Evolutionary conservation across 2,329 filamentous ascomycete species (phyloP), one percentile per base, ranked within the genome.

Genomic region (Fusarium mundagurra): DNA sequence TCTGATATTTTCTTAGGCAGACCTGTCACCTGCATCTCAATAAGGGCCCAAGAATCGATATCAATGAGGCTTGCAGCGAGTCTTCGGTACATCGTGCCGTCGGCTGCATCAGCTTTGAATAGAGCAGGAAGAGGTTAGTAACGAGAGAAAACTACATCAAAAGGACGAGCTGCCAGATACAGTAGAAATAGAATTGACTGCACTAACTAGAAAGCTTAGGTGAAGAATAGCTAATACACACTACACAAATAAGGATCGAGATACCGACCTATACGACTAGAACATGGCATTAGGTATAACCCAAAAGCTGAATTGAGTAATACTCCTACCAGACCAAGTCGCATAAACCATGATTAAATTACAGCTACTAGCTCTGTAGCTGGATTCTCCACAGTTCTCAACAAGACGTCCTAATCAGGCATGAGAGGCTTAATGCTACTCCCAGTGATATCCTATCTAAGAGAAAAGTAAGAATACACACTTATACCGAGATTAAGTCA

Each of bases 271-370:
- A 45, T 14, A 14, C 12, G 4, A 27, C 5, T 14, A 8, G 8
- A 20, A 20, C 3, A 20, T 1, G 5, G 24, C 12, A 7, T 20
- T 2, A 45, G 24, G 17, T 14, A 8, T 13, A 27, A 13, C 8
- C 24, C 17, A 20, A 8, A 1, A 45, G 8, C 12, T 4, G 11
- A 20, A 0, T 27, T 2, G 4, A 20, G 8, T 20, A 27, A 13
- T 2, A 20, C 0, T 27, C 17, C 24, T 45, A 20, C 24, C 3
- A 20, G 44, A 5, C 5, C 17, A 10, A 27, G 4, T 5, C 5
- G 24, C 1, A 12, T 0, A 45, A 4, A 20, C 5, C 17, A 20
- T 45, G 11, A 6, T 1, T 1, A 18, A 13, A 5, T 14, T 13
- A 27, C 11, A 27, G 6, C 11, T 12, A 0, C 17, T 18, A 27